Percentiles rank a stretch among this genome's conserved stretches.
Evolutionary conservation across 305 asterid genomes (phyloP).

Genomic region (Andrographis paniculata): DNA sequence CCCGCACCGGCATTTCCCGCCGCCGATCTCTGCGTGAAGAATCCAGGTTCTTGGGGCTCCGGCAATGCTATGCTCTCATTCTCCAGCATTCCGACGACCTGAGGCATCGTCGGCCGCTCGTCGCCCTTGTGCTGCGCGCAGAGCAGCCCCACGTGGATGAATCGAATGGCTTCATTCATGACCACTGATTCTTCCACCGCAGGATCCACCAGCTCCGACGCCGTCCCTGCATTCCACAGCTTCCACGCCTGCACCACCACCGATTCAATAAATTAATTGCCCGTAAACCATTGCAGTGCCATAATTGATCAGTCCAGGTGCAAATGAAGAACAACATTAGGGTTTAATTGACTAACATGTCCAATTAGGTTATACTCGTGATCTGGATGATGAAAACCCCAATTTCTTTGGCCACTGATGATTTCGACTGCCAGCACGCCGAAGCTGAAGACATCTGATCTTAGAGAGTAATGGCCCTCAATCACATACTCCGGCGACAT

Average conservation of each 20-base stretch:
- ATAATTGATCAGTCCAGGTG: too few relatives aligned
- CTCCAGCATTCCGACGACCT: slow-evolving; percentile 27
- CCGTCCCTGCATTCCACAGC: slow-evolving; percentile 31
- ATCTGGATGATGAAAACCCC: slow-evolving; percentile 47
- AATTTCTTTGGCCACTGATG: slow-evolving; percentile 37
- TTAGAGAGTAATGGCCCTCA: slow-evolving; percentile 42
- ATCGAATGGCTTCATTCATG: slow-evolving; percentile 17
- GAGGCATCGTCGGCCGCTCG: slow-evolving; percentile 26
- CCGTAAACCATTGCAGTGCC: too few relatives aligned
- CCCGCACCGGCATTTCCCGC: background rate
- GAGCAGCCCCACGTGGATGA: slow-evolving; percentile 29
- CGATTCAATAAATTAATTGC: background rate
- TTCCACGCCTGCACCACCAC: slow-evolving; percentile 38
- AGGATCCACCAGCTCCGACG: slow-evolving; percentile 26
- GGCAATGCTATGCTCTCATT: slow-evolving; percentile 14
- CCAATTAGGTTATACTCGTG: slow-evolving; percentile 52
- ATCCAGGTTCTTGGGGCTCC: slow-evolving; percentile 36
- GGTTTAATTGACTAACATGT: slow-evolving; percentile 19
- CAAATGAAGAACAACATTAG: too few relatives aligned
- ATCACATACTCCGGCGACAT: slow-evolving; percentile 54
- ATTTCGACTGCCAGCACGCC: slow-evolving; percentile 46
- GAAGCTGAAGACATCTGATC: slow-evolving; percentile 54
- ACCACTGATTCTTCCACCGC: slow-evolving; percentile 15
- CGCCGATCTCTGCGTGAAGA: slow-evolving; percentile 11
- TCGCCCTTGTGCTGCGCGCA: slow-evolving; percentile 27